A percentile compares a stretch with the other conserved stretches of the same genome.
phyloP scores from a whole-genome alignment of 345 rosid species.

The Arabidopsis suecica region DNA sequence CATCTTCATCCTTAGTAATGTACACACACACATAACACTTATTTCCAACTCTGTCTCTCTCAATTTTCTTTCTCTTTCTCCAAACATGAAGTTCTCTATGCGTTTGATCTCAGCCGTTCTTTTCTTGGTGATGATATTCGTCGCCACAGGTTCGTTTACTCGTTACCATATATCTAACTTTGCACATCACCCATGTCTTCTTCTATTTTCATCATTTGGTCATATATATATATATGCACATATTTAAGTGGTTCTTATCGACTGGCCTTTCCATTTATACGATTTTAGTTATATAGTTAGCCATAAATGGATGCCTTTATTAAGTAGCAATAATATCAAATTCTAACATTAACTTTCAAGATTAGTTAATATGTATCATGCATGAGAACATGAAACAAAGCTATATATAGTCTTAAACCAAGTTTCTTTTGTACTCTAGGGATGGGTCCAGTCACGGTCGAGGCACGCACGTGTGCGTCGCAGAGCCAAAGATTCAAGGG shows the following conservation, averaged over 20 bases:
- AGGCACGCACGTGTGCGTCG: constrained; percentile 46
- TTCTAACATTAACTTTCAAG: neutral
- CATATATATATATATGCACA: neutral
- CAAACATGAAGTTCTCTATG: constrained; percentile 43
- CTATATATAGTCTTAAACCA: neutral
- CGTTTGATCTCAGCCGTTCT: constrained; percentile 44
- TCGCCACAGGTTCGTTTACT: constrained; percentile 42
- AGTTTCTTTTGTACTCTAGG: neutral
- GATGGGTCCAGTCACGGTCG: constrained; percentile 26
- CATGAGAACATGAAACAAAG: neutral
- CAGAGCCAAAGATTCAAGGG: constrained; percentile 52
- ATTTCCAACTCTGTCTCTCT: neutral
- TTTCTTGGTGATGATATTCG: constrained; percentile 39
- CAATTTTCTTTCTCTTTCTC: neutral
- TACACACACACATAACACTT: constrained; percentile 5
- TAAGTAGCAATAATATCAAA: neutral
- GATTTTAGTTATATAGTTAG: neutral
- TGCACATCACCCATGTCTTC: neutral
- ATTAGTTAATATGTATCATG: neutral
- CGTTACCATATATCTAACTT: constrained; percentile 5
- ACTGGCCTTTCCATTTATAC: neutral
- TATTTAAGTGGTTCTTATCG: neutral
- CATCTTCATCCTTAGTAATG: constrained; percentile 9
- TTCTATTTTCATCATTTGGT: neutral
- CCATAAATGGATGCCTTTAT: neutral